A percentile compares a stretch with the other conserved stretches of the same genome.
Conservation (phyloP, 1,284 basidiomycete genomes). For the Fomitiporia mediterranea region DNA sequence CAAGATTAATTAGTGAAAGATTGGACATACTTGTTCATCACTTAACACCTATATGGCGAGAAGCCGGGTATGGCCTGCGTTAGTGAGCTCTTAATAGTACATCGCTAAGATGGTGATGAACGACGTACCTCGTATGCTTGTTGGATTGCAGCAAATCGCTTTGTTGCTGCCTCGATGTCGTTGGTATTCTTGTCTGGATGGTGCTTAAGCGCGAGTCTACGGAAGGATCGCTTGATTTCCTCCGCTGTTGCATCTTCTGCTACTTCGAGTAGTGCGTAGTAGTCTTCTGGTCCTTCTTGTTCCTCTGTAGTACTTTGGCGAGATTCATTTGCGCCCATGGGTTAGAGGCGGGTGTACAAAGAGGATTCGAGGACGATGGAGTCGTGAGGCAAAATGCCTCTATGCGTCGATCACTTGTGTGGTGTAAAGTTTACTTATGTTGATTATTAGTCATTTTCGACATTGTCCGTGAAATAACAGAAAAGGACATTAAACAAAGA, state of each 20-base stretch:
- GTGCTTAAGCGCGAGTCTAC: conserved; percentile 78
- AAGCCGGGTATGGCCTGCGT: conserved; percentile 11
- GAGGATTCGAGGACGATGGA: neutral
- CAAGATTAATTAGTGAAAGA: neutral
- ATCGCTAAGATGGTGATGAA: conserved; percentile 6
- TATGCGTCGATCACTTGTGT: neutral
- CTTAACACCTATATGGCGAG: conserved; percentile 61
- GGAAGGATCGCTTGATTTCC: conserved; percentile 87
- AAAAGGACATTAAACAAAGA: too few relatives aligned
- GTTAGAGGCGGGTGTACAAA: too few relatives aligned
- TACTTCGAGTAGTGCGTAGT: conserved; percentile 78
- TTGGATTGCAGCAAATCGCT: conserved; percentile 84
- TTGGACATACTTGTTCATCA: conserved; percentile 77
- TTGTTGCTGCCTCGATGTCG: conserved; percentile 82
- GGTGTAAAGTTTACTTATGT: neutral
- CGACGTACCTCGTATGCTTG: conserved; percentile 85
- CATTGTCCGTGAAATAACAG: neutral
- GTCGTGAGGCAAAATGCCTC: neutral
- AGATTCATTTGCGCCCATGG: conserved; percentile 71
- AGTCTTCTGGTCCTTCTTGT: conserved; percentile 47
- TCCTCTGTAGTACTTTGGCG: conserved; percentile 34
- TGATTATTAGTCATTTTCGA: neutral
- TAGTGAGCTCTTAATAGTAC: conserved; percentile 11
- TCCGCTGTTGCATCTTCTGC: conserved; percentile 78
- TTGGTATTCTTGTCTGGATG: conserved; percentile 88